These are phyloP conservation scores for Acanthamoeba culbertsoni DNA, from an alignment of 208 protist species.

Conservation along the genomic window DNA sequence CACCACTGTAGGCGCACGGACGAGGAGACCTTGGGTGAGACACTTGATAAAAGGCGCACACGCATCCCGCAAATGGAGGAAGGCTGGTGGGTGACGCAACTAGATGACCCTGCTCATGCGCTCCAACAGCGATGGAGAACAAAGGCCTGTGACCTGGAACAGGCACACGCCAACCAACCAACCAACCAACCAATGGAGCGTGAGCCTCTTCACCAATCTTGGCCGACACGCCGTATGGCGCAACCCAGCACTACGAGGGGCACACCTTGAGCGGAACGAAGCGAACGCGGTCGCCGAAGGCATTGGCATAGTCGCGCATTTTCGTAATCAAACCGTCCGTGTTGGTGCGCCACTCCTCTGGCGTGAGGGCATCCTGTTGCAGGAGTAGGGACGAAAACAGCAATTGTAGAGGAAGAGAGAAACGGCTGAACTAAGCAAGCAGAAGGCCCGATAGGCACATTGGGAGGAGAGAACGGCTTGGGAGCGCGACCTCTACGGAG, in stretches of 20 bases:
- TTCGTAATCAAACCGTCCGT: neutral
- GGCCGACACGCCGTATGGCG: too few relatives aligned
- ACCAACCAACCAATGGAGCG: too few relatives aligned
- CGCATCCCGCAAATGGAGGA: neutral
- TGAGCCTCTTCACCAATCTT: too few relatives aligned
- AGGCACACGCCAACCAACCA: too few relatives aligned
- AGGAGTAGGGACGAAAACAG: neutral
- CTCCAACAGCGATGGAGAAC: neutral
- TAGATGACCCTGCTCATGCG: conserved; percentile 16
- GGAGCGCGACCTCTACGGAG: neutral
- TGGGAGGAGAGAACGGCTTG: neutral
- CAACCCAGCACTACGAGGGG: too few relatives aligned
- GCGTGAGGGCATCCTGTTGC: neutral
- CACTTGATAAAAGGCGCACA: neutral
- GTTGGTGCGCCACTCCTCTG: neutral
- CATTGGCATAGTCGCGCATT: neutral
- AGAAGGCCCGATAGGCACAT: neutral
- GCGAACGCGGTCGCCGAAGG: neutral
- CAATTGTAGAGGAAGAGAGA: neutral
- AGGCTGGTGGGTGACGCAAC: neutral
- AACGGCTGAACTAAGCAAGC: neutral
- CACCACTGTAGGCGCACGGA: neutral
- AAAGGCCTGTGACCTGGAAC: neutral
- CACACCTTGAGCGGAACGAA: conserved; percentile 9
- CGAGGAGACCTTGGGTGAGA: neutral